Conservation (phyloP, 306 rosid species). For the Rubus parviflorus region DNA sequence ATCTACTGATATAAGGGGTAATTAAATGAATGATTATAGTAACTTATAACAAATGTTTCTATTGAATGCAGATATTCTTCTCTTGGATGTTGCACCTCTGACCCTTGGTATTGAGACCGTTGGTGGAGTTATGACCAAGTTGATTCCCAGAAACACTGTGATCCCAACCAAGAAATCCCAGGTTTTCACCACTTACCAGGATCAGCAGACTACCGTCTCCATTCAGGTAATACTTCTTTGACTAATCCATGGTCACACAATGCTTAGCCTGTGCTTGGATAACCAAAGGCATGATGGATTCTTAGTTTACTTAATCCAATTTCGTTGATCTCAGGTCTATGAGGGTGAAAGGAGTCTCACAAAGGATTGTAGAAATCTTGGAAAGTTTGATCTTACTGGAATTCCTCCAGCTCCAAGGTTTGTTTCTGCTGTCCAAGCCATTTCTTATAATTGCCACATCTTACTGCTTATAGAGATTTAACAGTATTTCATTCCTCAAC, state of each 20-base stretch:
- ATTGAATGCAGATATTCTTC: slow-evolving; percentile 76
- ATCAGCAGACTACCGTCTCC: slow-evolving; percentile 97
- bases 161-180: slow-evolving; percentile 99
- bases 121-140: slow-evolving; percentile 99
- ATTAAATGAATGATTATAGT: not conserved
- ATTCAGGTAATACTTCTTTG: slow-evolving; percentile 64
- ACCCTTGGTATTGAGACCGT: slow-evolving; percentile 99
- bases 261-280: not conserved
- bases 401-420: slow-evolving; percentile 99
- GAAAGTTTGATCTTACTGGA: slow-evolving; percentile 85
- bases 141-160: slow-evolving; percentile 97
- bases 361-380: slow-evolving; percentile 95
- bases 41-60: not conserved
- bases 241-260: too few relatives aligned
- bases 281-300: not conserved
- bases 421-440: slow-evolving; percentile 1
- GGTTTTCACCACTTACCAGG: slow-evolving; percentile 98
- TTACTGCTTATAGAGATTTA: slow-evolving; percentile 2
- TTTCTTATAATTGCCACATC: not conserved
- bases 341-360: slow-evolving; percentile 99
- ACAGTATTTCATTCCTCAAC: slow-evolving; percentile 5
- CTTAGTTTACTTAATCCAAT: slow-evolving; percentile 2
- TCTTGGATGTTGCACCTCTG: slow-evolving; percentile 92
- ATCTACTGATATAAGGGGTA: too few relatives aligned
- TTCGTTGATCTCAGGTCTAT: slow-evolving; percentile 51